These are phyloP conservation scores for Sporormia fimetaria DNA, from an alignment of 495 filamentous ascomycete species.

Conservation along the genomic window DNA sequence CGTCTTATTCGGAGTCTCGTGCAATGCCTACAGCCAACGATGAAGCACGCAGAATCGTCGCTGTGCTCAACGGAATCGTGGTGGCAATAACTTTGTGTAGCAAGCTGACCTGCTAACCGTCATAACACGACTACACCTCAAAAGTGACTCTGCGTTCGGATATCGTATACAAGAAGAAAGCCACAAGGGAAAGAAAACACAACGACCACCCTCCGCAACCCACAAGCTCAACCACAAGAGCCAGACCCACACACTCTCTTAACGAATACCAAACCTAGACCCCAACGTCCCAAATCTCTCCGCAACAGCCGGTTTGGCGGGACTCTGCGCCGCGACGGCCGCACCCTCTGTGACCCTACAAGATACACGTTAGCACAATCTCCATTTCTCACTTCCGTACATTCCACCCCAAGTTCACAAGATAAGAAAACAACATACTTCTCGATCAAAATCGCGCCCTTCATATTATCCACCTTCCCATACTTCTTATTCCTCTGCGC, in stretches of 20 bases:
- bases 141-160: too few species aligned
- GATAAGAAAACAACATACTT: conserved; percentile 42
- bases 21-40: too few species aligned
- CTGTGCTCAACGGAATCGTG: too few species aligned
- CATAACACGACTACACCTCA: too few species aligned
- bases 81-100: too few species aligned
- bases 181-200: too few species aligned
- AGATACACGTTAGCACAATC: not conserved
- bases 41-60: too few species aligned
- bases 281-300: conserved; percentile 24
- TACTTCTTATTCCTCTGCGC: conserved; percentile 82
- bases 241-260: not conserved
- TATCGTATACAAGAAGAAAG: too few species aligned
- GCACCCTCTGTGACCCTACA: conserved; percentile 11
- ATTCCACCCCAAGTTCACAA: not conserved
- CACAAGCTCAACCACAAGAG: not conserved
- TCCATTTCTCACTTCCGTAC: not conserved
- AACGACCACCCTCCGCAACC: too few species aligned
- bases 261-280: conserved; percentile 17
- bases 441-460: conserved; percentile 74
- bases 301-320: conserved; percentile 6
- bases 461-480: conserved; percentile 77
- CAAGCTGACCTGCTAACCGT: too few species aligned
- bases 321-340: conserved; percentile 19
- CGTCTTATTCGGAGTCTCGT: too few species aligned